Base-by-base conservation (phyloP, 1,284 basidiomycete genomes). In the Naganishia albida region DNA sequence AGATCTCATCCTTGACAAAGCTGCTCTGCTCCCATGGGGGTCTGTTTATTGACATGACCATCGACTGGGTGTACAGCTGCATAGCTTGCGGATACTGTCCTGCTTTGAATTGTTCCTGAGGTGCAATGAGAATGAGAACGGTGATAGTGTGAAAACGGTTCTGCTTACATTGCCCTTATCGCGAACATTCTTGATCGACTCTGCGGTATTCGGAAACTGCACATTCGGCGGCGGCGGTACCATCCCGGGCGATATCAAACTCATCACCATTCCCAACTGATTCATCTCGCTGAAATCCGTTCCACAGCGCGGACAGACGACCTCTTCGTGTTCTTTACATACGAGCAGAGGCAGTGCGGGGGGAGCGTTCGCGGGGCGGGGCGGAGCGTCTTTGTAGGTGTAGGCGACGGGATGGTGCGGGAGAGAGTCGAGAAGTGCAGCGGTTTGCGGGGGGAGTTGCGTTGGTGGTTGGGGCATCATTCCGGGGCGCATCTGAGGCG, bases 261-360 rank as follows among this genome's bases (percentile, higher is more conserved):
- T 64, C 67, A 68, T 68, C 59, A 55, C 65, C 4, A 68, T n/a
- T 8, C 56, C 52, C n/a, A 64, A 26, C 43, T 65, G 59, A 30
- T 68, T 68, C 40, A 68, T 65, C 43, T 64, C 64, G 38, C 54
- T 62, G 63, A 68, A 68, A 25, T 68, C 48, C 30, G 52, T 44
- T 12, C 53, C 49, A 40, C 67, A 68, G 38, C 46, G 46, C 43
- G 62, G 57, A 54, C 70, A 70, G 1, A 67, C 63, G 38, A 66
- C 48, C 28, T 65, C 59, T 60, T 63, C 62, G 20, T 69, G 68
- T n/a, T 69, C 68, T 40, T 65, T 62, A 26, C 68, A 69, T 8
- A 66, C 54, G 20, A 67, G 34, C 16, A 65, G 34, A 1, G 66
- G 60, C n/a, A 67, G 55, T 7, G 68, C 63, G 3, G 54, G 55